Conservation (phyloP, 1,139 yeast genomes). For the Sugiyamaella xylanicola region DNA sequence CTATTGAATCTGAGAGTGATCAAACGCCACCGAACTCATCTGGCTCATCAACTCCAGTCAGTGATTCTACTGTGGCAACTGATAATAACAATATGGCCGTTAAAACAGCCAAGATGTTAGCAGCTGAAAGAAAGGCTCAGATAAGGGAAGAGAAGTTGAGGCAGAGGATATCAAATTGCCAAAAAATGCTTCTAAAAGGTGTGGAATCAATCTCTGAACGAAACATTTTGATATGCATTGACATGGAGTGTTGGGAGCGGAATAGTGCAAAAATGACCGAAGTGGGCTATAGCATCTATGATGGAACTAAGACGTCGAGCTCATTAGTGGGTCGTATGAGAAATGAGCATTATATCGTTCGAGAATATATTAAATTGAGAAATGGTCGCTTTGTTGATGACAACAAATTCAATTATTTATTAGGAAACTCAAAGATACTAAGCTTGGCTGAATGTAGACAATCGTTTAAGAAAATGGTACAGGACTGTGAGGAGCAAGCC, state of each 20-base stretch:
- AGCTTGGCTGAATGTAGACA: constrained; percentile 26
- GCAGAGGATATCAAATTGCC: constrained; percentile 1
- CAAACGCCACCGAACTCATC: no score
- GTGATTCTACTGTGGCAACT: no score
- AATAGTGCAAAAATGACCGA: constrained; percentile 55
- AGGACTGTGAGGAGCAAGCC: constrained; percentile 23
- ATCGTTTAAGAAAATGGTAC: constrained; percentile 23
- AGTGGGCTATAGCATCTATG: constrained; percentile 66
- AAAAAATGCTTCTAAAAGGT: constrained; percentile 9
- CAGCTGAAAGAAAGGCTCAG: constrained; percentile 6
- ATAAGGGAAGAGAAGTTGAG: constrained; percentile 7
- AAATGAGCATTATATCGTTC: constrained; percentile 59
- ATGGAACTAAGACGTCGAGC: constrained; percentile 31
- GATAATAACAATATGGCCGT: no score
- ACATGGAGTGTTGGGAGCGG: constrained; percentile 66
- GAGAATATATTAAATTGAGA: constrained; percentile 50
- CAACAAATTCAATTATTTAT: constrained; percentile 56
- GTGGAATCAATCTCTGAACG: constrained; percentile 5
- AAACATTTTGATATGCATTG: constrained; percentile 46
- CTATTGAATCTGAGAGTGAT: not conserved
- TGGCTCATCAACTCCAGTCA: no score
- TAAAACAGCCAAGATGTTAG: not conserved
- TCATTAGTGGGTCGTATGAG: constrained; percentile 44
- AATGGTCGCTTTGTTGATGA: constrained; percentile 69
- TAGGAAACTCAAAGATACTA: constrained; percentile 45